A percentile compares a stretch with the other conserved stretches of the same genome.
phyloP scores from a whole-genome alignment of 306 rosid species.

The Cotoneaster glaucophyllus region DNA sequence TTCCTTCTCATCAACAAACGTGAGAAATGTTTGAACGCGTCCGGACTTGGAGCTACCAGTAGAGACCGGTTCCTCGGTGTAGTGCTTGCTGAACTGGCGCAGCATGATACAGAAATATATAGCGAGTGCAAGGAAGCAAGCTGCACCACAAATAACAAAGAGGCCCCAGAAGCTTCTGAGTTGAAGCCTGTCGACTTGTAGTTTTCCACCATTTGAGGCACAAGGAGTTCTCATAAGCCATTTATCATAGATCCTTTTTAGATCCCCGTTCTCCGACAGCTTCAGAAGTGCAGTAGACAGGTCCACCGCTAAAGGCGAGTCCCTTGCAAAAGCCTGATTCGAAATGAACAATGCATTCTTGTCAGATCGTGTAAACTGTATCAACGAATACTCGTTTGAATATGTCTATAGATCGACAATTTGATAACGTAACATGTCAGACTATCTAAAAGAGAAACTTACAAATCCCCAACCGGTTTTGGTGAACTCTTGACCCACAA shows the following conservation, averaged over 20 bases:
- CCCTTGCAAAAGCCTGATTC: conserved; percentile 75
- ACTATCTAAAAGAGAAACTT: conserved; percentile 29
- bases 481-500: conserved; percentile 89
- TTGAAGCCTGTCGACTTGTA: conserved; percentile 63
- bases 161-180: conserved; percentile 89
- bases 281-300: conserved; percentile 73
- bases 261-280: conserved; percentile 75
- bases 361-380: background rate
- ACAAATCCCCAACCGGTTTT: conserved; percentile 98
- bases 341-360: background rate
- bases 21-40: conserved; percentile 48
- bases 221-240: conserved; percentile 79
- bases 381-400: background rate
- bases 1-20: conserved; percentile 71
- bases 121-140: conserved; percentile 57
- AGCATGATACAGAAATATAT: conserved; percentile 38
- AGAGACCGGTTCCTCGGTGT: conserved; percentile 20
- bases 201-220: conserved; percentile 52
- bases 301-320: conserved; percentile 86
- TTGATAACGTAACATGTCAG: background rate
- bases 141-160: conserved; percentile 56
- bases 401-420: background rate
- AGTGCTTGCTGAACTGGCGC: conserved; percentile 54
- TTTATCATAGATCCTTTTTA: conserved; percentile 92
- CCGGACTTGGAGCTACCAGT: conserved; percentile 23